Evolutionary conservation across 495 filamentous ascomycete genomes (phyloP).

Genomic region (Neurospora hispaniola): DNA sequence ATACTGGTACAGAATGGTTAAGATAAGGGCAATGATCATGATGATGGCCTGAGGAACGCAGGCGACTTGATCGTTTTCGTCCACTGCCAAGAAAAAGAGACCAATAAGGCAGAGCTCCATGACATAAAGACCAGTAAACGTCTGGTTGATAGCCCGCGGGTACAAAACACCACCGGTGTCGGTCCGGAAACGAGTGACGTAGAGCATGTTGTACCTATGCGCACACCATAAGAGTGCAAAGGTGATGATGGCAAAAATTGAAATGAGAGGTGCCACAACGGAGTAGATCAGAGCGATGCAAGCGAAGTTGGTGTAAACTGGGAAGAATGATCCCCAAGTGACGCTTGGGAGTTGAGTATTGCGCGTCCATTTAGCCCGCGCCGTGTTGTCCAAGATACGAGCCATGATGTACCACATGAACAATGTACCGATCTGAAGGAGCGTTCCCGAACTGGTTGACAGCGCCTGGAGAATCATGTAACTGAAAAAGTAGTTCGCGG

Average conservation of each 20-base stretch:
- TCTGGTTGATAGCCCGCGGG: conserved; percentile 88
- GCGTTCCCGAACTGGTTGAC: conserved; percentile 76
- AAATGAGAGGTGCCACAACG: conserved; percentile 80
- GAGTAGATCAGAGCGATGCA: conserved; percentile 91
- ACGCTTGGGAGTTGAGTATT: conserved; percentile 69
- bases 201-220: conserved; percentile 92
- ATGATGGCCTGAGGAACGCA: conserved; percentile 78
- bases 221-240: conserved; percentile 93
- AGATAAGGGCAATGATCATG: conserved; percentile 65
- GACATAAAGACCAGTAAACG: conserved; percentile 88
- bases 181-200: conserved; percentile 80
- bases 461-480: conserved; percentile 96
- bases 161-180: conserved; percentile 93
- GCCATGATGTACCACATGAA: conserved; percentile 72
- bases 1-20: conserved; percentile 73
- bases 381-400: conserved; percentile 73
- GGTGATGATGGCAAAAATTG: conserved; percentile 88
- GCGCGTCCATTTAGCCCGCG: conserved; percentile 78
- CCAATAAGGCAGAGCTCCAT: conserved; percentile 90
- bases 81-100: conserved; percentile 75
- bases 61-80: conserved; percentile 44
- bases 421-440: conserved; percentile 73
- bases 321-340: conserved; percentile 90
- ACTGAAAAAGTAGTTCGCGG: conserved; percentile 94
- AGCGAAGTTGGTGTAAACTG: conserved; percentile 89